A percentile compares a stretch with the other conserved stretches of the same genome.
These are phyloP conservation scores for Talaromyces sp. DNA, from an alignment of 2,329 filamentous ascomycete genomes.

Conservation along the genomic window DNA sequence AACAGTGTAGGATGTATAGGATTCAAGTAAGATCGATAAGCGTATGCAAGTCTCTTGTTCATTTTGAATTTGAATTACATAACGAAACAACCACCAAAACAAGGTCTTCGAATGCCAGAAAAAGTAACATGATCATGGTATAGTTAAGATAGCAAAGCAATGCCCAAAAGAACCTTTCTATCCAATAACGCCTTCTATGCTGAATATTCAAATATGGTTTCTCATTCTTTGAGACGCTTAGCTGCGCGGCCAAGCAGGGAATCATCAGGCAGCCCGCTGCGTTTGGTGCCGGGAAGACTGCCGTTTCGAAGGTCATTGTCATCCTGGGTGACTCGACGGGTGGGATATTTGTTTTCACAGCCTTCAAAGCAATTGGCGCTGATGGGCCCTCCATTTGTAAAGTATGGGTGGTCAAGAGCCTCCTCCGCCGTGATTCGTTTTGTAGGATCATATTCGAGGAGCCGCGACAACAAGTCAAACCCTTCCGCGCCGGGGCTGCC, in stretches of 20 bases:
- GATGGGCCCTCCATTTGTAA: constrained; percentile 63
- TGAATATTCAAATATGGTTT: constrained; percentile 1
- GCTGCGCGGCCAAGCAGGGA: constrained; percentile 52
- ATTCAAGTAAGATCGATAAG: background rate
- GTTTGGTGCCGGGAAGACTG: constrained; percentile 84
- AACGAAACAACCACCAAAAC: background rate
- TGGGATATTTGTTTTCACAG: constrained; percentile 79
- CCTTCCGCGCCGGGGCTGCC: constrained; percentile 67
- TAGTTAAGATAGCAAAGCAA: background rate
- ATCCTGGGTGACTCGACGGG: constrained; percentile 83
- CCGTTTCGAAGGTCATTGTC: constrained; percentile 92
- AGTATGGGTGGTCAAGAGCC: constrained; percentile 87
- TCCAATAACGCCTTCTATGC: constrained; percentile 1
- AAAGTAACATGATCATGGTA: background rate
- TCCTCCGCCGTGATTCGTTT: constrained; percentile 81
- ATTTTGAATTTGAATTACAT: too few species aligned
- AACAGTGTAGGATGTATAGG: background rate
- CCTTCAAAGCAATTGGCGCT: constrained; percentile 87
- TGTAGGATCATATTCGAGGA: constrained; percentile 89
- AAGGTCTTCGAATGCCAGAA: background rate
- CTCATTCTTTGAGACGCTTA: constrained; percentile 49
- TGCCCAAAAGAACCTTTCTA: background rate
- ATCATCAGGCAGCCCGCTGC: constrained; percentile 80
- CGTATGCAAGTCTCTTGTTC: background rate
- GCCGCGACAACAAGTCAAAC: constrained; percentile 69